phyloP scores from a whole-genome alignment of 1,284 basidiomycete genomes.

The Cryptococcus maquisensis region DNA sequence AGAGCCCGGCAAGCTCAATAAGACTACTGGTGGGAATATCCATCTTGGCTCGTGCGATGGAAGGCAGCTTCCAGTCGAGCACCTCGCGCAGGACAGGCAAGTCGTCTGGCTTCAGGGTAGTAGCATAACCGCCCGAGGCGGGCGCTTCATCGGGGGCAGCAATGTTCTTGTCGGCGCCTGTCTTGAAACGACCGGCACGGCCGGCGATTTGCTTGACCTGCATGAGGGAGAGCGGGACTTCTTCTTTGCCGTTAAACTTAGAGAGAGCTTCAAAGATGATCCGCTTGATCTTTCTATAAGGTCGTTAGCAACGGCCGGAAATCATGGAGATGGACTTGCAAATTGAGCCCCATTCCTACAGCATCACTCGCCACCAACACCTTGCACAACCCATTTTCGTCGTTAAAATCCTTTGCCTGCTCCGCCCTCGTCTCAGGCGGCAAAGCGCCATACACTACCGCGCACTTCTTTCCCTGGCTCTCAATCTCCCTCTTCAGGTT shows the following conservation, averaged over 20 bases:
- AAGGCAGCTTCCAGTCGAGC: conserved; percentile 50
- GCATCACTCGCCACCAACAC: conserved; percentile 88
- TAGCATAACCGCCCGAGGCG: conserved; percentile 61
- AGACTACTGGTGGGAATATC: conserved; percentile 43
- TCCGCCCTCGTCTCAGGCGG: conserved; percentile 85
- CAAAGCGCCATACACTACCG: conserved; percentile 82
- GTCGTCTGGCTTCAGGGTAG: conserved; percentile 66
- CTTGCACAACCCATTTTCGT: conserved; percentile 68
- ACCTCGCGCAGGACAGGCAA: conserved; percentile 59
- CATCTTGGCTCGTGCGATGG: conserved; percentile 51
- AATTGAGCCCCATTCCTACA: conserved; percentile 92
- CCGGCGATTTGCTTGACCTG: conserved; percentile 96
- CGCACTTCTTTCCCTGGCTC: conserved; percentile 63
- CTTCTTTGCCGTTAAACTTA: conserved; percentile 66
- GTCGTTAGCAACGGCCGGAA: not conserved
- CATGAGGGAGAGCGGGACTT: conserved; percentile 62
- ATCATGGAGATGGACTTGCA: conserved; percentile 57
- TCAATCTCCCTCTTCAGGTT: conserved; percentile 71
- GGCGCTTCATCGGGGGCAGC: conserved; percentile 32
- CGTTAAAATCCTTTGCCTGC: conserved; percentile 85
- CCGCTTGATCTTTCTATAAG: conserved; percentile 77
- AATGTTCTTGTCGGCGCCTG: conserved; percentile 50
- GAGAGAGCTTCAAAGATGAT: conserved; percentile 74
- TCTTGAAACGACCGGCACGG: conserved; percentile 85
- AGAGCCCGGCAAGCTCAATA: conserved; percentile 44